phyloP scores from a whole-genome alignment of 1,284 basidiomycete species.

The Apiotrichum gracile region DNA sequence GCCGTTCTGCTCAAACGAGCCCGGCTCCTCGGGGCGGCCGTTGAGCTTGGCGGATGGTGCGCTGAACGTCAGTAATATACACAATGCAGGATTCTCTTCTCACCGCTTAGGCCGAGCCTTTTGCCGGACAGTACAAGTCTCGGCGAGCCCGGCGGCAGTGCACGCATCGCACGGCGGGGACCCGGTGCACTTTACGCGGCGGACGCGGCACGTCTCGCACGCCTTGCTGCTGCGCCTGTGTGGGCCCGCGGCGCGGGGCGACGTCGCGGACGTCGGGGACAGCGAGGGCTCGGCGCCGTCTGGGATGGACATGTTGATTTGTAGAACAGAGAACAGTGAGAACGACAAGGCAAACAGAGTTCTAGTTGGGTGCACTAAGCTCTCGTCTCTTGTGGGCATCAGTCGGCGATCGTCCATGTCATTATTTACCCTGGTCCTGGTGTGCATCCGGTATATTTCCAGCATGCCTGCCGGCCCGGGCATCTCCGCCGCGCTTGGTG shows the following conservation, averaged over 20 bases:
- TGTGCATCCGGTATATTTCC: neutral
- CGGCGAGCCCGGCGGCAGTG: constrained; percentile 5
- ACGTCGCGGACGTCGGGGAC: neutral
- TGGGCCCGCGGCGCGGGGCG: neutral
- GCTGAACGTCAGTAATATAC: neutral
- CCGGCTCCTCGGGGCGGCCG: neutral
- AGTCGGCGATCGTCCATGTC: neutral
- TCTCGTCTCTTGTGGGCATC: neutral
- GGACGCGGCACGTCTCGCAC: constrained; percentile 21
- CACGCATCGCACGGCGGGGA: constrained; percentile 19
- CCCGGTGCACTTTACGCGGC: constrained; percentile 17
- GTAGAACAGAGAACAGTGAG: too few relatives aligned
- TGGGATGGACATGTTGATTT: neutral
- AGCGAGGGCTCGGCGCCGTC: neutral
- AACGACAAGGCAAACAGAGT: too few relatives aligned
- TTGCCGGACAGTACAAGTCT: constrained; percentile 13
- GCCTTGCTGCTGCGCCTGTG: constrained; percentile 13
- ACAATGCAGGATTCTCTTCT: neutral
- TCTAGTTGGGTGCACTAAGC: too few relatives aligned
- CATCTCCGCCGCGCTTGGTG: neutral
- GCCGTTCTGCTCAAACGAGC: neutral
- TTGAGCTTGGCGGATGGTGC: constrained; percentile 12
- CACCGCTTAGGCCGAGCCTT: constrained; percentile 24
- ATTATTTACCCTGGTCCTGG: too few relatives aligned
- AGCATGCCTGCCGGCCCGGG: neutral